Conservation (phyloP, 1,284 basidiomycete species). For the Entoloma clypeatum region DNA sequence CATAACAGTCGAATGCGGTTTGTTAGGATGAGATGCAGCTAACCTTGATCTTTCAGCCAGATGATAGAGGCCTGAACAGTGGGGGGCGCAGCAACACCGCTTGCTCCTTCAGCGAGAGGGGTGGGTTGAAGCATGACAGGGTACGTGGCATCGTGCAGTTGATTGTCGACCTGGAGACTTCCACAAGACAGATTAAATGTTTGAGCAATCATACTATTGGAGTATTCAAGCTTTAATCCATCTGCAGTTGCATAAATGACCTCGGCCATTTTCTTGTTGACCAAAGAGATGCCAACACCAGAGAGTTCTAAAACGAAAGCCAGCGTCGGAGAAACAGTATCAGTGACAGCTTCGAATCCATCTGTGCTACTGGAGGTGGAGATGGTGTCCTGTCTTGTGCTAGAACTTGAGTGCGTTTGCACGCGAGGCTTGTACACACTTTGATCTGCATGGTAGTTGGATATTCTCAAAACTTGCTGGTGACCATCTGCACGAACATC, state of each 20-base stretch:
- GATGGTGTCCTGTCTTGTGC: constrained; percentile 69
- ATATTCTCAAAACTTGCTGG: constrained; percentile 85
- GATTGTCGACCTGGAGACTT: constrained; percentile 94
- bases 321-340: constrained; percentile 68
- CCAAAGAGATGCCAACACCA: constrained; percentile 90
- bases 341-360: constrained; percentile 86
- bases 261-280: constrained; percentile 88
- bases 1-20: not conserved
- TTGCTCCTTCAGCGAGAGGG: constrained; percentile 81
- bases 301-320: constrained; percentile 78
- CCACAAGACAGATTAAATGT: constrained; percentile 83
- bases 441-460: constrained; percentile 81
- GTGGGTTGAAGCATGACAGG: constrained; percentile 97
- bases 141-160: constrained; percentile 94
- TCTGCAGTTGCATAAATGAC: constrained; percentile 87
- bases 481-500: constrained; percentile 92
- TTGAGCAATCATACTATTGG: constrained; percentile 79
- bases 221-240: constrained; percentile 83
- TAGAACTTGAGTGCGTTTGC: constrained; percentile 45
- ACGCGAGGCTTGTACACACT: constrained; percentile 86
- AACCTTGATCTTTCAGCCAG: constrained; percentile 91
- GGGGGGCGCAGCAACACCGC: constrained; percentile 81
- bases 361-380: constrained; percentile 66
- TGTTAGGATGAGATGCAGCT: not conserved
- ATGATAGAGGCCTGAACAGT: constrained; percentile 88